These are phyloP conservation scores for Phytophthora palmivora DNA, from an alignment of 352 stramenopile species.

Conservation along the genomic window DNA sequence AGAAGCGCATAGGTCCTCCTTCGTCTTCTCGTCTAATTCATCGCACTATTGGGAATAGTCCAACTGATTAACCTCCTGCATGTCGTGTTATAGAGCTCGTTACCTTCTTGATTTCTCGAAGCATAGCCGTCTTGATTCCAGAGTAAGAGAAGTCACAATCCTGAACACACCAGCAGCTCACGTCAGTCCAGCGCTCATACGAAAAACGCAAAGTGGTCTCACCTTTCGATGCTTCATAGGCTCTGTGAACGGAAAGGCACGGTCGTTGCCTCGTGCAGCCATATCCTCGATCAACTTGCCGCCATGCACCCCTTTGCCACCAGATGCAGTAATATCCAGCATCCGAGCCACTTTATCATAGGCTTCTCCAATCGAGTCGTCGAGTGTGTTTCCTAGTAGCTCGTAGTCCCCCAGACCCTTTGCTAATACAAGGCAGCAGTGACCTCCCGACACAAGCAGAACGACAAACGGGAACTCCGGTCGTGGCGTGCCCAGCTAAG, in stretches of 20 bases:
- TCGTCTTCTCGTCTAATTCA: conserved; percentile 53
- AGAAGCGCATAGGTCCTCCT: conserved; percentile 93
- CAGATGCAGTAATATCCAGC: conserved; percentile 77
- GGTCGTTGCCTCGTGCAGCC: conserved; percentile 91
- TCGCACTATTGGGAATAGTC: conserved; percentile 54
- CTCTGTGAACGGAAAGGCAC: conserved; percentile 91
- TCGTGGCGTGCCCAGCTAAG: conserved; percentile 40
- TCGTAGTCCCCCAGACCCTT: conserved; percentile 93
- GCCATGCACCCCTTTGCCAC: conserved; percentile 73
- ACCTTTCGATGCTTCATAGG: conserved; percentile 90
- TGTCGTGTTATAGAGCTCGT: not conserved
- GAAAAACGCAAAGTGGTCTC: not conserved
- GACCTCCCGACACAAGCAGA: conserved; percentile 98
- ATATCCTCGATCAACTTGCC: conserved; percentile 96
- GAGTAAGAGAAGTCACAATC: conserved; percentile 99
- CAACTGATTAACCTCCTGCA: conserved; percentile 2
- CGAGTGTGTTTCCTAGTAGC: conserved; percentile 96
- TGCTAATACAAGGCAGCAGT: conserved; percentile 96
- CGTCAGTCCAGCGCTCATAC: not conserved
- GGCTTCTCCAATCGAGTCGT: conserved; percentile 98
- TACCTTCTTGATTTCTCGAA: conserved; percentile 76
- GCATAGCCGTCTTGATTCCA: conserved; percentile 97
- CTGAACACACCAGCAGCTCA: conserved; percentile 26
- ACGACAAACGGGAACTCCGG: conserved; percentile 97
- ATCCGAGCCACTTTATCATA: conserved; percentile 99